phyloP scores from a whole-genome alignment of 2,329 filamentous ascomycete species.

The Cladosporium sp. region DNA sequence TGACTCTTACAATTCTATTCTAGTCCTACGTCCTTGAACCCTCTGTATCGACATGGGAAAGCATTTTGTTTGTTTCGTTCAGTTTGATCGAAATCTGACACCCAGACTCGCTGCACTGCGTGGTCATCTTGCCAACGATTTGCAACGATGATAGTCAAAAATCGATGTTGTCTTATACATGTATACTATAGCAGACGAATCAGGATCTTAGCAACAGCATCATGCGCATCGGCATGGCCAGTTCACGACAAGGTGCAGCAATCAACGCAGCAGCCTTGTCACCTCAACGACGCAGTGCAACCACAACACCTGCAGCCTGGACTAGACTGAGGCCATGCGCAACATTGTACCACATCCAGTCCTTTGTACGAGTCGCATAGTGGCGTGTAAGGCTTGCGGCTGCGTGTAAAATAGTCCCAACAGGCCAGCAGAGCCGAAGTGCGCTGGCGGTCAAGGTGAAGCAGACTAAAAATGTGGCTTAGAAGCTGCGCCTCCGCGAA shows the following conservation, averaged over 20 bases:
- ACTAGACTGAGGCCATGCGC: neutral
- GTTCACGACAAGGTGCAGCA: neutral
- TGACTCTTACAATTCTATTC: fast-evolving
- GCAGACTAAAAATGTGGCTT: constrained; percentile 2
- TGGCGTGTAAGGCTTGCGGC: neutral
- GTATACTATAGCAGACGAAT: neutral
- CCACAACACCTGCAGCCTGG: neutral
- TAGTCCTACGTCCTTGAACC: neutral
- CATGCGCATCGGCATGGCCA: neutral
- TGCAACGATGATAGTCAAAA: neutral
- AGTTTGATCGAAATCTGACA: neutral
- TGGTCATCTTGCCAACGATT: neutral
- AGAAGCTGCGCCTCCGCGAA: constrained; percentile 7
- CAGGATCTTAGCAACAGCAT: neutral
- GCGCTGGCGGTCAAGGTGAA: constrained; percentile 8
- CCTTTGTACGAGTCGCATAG: neutral
- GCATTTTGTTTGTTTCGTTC: neutral
- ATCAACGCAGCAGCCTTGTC: neutral
- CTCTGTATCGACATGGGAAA: neutral
- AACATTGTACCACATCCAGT: neutral
- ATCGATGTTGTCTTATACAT: neutral
- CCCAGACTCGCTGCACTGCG: neutral
- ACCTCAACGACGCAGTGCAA: neutral
- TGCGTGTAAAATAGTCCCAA: neutral
- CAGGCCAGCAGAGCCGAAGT: neutral